Percentiles rank a stretch among this genome's conserved stretches.
These are phyloP conservation scores for Termitomyces sp. DNA, from an alignment of 768 basidiomycete genomes.

Conservation along the genomic window DNA sequence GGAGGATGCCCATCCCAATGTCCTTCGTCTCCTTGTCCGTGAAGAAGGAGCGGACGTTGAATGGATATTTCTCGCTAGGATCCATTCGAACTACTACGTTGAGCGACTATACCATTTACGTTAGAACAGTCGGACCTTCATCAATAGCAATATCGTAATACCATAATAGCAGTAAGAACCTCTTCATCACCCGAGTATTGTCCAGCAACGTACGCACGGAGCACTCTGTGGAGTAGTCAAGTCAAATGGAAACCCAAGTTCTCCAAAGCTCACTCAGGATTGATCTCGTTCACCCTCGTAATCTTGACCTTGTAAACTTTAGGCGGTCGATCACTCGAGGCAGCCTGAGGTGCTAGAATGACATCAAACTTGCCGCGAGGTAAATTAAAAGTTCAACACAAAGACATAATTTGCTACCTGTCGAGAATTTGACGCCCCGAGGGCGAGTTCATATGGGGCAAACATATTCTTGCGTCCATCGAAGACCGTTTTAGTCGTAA, in stretches of 20 bases:
- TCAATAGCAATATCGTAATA: slow-evolving; percentile 18
- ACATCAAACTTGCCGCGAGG: slow-evolving; percentile 14
- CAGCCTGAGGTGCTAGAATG: slow-evolving; percentile 35
- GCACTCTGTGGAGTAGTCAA: slow-evolving; percentile 36
- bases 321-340: slow-evolving; percentile 29
- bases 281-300: slow-evolving; percentile 52
- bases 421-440: slow-evolving; percentile 6
- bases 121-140: not conserved
- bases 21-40: slow-evolving; percentile 45
- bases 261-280: slow-evolving; percentile 28
- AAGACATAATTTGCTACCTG: slow-evolving; percentile 1
- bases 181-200: slow-evolving; percentile 63
- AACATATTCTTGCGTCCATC: slow-evolving; percentile 58
- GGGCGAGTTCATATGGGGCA: slow-evolving; percentile 6
- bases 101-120: slow-evolving; percentile 39
- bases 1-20: slow-evolving; percentile 58
- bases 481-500: slow-evolving; percentile 67
- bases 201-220: slow-evolving; percentile 58
- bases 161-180: slow-evolving; percentile 59
- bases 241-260: not conserved
- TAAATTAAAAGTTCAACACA: slow-evolving; percentile 12
- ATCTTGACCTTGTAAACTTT: slow-evolving; percentile 51
- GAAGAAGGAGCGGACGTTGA: slow-evolving; percentile 74
- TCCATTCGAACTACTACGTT: slow-evolving; percentile 77
- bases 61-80: slow-evolving; percentile 62